Base-by-base conservation (phyloP, 164 flowering plant genomes). In the Santalum album region DNA sequence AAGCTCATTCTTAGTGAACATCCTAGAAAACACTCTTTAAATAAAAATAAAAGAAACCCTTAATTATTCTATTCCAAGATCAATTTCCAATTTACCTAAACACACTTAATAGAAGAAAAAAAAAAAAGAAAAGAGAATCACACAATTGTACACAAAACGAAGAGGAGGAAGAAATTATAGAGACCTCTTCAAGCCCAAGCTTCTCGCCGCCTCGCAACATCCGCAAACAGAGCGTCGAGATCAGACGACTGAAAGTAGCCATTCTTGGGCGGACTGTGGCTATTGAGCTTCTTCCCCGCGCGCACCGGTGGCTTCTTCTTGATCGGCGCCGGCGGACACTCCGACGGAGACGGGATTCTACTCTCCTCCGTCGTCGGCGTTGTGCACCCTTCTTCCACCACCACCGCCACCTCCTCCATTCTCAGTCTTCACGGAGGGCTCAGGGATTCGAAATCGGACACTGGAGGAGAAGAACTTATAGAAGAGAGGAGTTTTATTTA, bases 271-370 rank as follows among this genome's bases (percentile, higher is more conserved):
- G 56, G 62, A n/a, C n/a, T n/a, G n/a, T n/a, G n/a, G n/a, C n/a
- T n/a, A n/a, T n/a, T n/a, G 11, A 43, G 45, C 47, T 46, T 24
- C 68, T 62, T 55, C 35, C 26, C 54, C 22, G 2, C 3, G 23
- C 21, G 40, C 9, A 23, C 34, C 2, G 17, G 12, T 24, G 25
- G 23, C 49, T 60, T 65, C 68, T 72, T 72, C 63, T 29, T 65
- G n/a, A n/a, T n/a, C 20, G 72, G 72, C 5, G 76, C 58, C 51
- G 76, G 65, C 19, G 76, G 76, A 20, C 72, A 69, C 20, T 12
- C 51, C 24, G 29, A 6, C 7, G 18, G 35, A 36, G 39, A 58
- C 58, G 67, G 68, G 0, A 65, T 59, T 17, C 45, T 17, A 21
- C 54, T 54, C 2, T 51, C 60, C 14, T 39, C 20, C n/a, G 34